These are phyloP conservation scores for Jasminum sambac DNA, from an alignment of 257 asterid species.

Conservation along the genomic window DNA sequence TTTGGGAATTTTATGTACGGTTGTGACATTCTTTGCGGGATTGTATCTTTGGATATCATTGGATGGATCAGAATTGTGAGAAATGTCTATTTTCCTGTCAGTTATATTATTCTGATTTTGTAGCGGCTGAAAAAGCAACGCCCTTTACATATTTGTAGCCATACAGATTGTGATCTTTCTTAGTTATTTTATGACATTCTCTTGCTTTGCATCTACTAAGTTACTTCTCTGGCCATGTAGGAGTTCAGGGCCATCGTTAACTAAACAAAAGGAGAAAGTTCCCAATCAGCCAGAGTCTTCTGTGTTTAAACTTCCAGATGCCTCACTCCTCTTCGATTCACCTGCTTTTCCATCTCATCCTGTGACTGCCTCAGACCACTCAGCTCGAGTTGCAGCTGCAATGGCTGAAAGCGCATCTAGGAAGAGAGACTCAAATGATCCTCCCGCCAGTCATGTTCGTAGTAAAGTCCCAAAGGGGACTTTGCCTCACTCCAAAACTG, in stretches of 20 bases:
- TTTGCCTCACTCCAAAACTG: constrained; percentile 58
- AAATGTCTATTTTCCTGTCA: background rate
- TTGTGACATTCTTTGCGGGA: constrained; percentile 5
- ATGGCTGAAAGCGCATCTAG: constrained; percentile 71
- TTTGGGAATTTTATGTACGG: background rate
- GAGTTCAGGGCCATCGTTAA: constrained; percentile 29
- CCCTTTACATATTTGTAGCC: background rate
- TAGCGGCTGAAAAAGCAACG: background rate
- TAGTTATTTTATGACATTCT: constrained; percentile 9
- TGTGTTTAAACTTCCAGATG: constrained; percentile 72
- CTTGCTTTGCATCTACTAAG: constrained; percentile 12
- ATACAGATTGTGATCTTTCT: background rate
- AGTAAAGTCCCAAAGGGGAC: constrained; percentile 68
- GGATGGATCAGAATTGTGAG: constrained; percentile 2
- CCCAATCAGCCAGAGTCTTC: constrained; percentile 36
- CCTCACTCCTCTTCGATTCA: constrained; percentile 68
- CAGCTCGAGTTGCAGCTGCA: constrained; percentile 85
- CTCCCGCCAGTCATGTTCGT: constrained; percentile 53
- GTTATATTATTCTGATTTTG: constrained; percentile 7
- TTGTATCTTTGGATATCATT: background rate
- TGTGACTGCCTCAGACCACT: constrained; percentile 45
- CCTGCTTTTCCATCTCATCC: constrained; percentile 48
- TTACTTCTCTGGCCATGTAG: constrained; percentile 29
- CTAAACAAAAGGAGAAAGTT: constrained; percentile 29
- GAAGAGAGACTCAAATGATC: constrained; percentile 60